These are phyloP conservation scores for Lasiosphaeriaceae sp. DNA, from an alignment of 495 filamentous ascomycete genomes.

Conservation along the genomic window DNA sequence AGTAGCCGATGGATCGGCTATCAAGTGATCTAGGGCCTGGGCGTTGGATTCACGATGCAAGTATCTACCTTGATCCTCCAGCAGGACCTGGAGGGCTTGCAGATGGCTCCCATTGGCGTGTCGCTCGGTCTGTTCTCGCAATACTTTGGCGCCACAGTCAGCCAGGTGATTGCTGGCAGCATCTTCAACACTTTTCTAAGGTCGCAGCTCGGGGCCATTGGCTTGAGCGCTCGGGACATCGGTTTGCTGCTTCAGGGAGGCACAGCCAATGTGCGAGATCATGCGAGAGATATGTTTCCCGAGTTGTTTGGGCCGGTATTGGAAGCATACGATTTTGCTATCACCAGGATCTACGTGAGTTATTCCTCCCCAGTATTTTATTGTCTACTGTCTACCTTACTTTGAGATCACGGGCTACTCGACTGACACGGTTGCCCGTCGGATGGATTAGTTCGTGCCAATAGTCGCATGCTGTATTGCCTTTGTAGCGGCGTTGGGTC, in stretches of 20 bases:
- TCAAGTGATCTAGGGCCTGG: slow-evolving; percentile 45
- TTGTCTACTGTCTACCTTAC: too few species aligned
- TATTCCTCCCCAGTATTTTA: background rate
- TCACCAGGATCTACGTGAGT: slow-evolving; percentile 16
- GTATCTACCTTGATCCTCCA: slow-evolving; percentile 21
- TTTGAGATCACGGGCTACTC: too few species aligned
- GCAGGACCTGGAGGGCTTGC: slow-evolving; percentile 12
- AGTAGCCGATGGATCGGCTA: slow-evolving; percentile 47
- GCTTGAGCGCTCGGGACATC: background rate
- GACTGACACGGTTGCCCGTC: too few species aligned
- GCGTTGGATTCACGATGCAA: slow-evolving; percentile 40
- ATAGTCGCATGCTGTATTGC: too few species aligned
- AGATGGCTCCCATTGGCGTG: slow-evolving; percentile 14
- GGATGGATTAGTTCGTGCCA: too few species aligned
- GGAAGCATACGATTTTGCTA: slow-evolving; percentile 15
- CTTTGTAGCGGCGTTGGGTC: too few species aligned
- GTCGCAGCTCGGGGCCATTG: slow-evolving; percentile 1
- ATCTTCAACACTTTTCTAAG: slow-evolving; percentile 12
- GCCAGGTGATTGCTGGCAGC: slow-evolving; percentile 17
- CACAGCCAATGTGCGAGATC: slow-evolving; percentile 6
- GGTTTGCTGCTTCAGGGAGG: slow-evolving; percentile 1
- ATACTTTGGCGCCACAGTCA: slow-evolving; percentile 17
- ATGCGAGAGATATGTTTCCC: background rate
- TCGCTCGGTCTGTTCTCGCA: slow-evolving; percentile 17
- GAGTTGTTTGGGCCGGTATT: slow-evolving; percentile 3